Evolutionary conservation across 148 eudicot species (phyloP), one percentile per base, ranked within the genome.

Genomic region (Pharnaceum exiguum): DNA sequence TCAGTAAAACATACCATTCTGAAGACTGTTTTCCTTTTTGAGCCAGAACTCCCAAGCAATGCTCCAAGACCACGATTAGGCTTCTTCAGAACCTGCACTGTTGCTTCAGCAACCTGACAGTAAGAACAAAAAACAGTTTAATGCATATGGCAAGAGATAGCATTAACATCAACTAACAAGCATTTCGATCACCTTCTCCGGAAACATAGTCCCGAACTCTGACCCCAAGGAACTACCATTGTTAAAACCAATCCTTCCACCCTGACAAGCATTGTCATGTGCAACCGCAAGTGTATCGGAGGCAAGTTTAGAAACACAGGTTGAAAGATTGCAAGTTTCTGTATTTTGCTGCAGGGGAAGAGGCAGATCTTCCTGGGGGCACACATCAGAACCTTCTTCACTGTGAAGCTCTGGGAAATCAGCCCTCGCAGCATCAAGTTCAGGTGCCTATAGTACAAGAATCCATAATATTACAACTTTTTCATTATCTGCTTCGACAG

Each of bases 11-110:
- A 39, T 36, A 83, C 96, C 55, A 62, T 70, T 48, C 67, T 83
- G 18, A 71, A 29, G 69, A 72, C 78, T 24, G 66, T 67, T 63
- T 82, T 89, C 66, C 84, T 78, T 75, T 86, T 94, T 36, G 77
- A 40, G 4, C 73, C 47, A 33, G 96, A 68, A 65, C 57, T 82
- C 33, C 96, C 99, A 25, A 94, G 76, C 63, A 94, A 51, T 31
- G 91, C 91, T 60, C 96, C 99, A 81, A 88, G 83, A 65, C 78
- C 87, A 67, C 85, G 76, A 40, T 72, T 79, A 39, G 99, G 96
- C 66, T 80, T 89, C 78, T 83, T 89, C 40, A 80, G 45, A 73
- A 78, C 76, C 71, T 83, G 85, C 68, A 94, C 76, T 48, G 85
- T 89, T 46, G 76, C 89, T 73, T 64, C 85, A 32, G 82, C 63